Base-by-base conservation (phyloP, 2,329 filamentous ascomycete species). In the Pseudogymnoascus sp. region DNA sequence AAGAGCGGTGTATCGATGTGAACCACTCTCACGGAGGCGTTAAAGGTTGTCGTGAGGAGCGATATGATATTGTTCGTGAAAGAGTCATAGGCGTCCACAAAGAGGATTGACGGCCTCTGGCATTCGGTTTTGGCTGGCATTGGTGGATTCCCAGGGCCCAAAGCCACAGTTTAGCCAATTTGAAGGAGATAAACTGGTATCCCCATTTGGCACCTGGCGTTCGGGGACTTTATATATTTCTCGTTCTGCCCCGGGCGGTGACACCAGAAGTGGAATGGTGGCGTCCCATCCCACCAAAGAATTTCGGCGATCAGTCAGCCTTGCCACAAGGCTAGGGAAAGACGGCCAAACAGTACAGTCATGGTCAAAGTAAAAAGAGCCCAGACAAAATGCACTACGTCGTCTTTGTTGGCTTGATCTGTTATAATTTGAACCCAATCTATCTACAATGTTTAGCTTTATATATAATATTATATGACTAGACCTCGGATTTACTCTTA, bases 1-100 rank as follows among this genome's bases (percentile, higher is more conserved):
- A 83, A 77, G 61, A 81, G 77, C 2, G 79, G 73, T n/a, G 78
- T 79, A 69, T 91, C 90, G 68, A 95, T 92, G 66, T 83, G 84
- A 64, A 96, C 79, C 45, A 89, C 83, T 52, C 83, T 83, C 35
- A 96, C 87, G 14, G 86, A 79, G 19, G 83, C 88, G 64, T 81
- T 77, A 7, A 96, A 80, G 3, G 84, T 80, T 3, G 87, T 85
- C 68, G 88, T 83, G 55, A 97, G 81, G 35, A 96, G 83, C 5
- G 90, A 87, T 61, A 95, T 86, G 70, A 97, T 94, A 77, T 97
- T 97, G 77, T 96, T 92, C 62, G 92, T 91, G 76, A 97, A 99
- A 43, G 92, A 97, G 78, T 99, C 94, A 76, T 96, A 96, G 65
- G 93, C 92, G 74, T 97, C 94, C 68, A 99, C 81, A 76, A 96